Conservation (phyloP, 169 alveolate species). For the Plasmodium relictum region DNA sequence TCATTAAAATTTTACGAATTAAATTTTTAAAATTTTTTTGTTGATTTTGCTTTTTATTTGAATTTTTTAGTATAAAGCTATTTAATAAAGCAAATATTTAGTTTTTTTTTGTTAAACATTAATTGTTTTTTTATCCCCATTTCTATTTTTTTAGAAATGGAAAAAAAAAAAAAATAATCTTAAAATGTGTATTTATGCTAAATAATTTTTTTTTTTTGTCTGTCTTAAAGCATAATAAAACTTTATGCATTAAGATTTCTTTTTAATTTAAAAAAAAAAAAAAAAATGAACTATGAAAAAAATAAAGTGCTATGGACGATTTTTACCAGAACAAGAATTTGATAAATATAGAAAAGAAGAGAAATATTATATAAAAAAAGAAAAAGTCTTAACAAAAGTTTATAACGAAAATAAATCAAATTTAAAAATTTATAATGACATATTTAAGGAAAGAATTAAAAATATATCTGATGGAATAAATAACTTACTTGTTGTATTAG, state of each 20-base stretch:
- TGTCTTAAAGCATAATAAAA: background rate
- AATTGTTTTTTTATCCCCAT: background rate
- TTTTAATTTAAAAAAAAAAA: background rate
- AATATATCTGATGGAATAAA: constrained; percentile 20
- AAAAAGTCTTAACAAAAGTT: constrained; percentile 12
- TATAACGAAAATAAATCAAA: constrained; percentile 30
- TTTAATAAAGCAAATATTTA: background rate
- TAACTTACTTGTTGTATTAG: constrained; percentile 25
- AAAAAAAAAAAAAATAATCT: background rate
- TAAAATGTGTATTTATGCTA: background rate
- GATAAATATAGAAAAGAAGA: constrained; percentile 32
- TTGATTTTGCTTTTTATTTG: no score
- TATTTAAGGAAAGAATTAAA: constrained; percentile 29
- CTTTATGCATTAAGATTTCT: background rate
- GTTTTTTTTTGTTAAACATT: background rate
- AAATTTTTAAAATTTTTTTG: no score
- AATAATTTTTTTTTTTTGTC: background rate
- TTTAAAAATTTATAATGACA: constrained; percentile 50
- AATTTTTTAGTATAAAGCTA: no score
- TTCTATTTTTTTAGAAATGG: background rate
- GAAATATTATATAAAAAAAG: constrained; percentile 17
- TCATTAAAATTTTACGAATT: no score
- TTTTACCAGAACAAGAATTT: constrained; percentile 22
- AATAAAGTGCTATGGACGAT: constrained; percentile 51
- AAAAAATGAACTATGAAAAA: constrained; percentile 33